Evolutionary conservation across 2,329 filamentous ascomycete species (phyloP), one percentile per base, ranked within the genome.

Genomic region (Venturia pyrina): DNA sequence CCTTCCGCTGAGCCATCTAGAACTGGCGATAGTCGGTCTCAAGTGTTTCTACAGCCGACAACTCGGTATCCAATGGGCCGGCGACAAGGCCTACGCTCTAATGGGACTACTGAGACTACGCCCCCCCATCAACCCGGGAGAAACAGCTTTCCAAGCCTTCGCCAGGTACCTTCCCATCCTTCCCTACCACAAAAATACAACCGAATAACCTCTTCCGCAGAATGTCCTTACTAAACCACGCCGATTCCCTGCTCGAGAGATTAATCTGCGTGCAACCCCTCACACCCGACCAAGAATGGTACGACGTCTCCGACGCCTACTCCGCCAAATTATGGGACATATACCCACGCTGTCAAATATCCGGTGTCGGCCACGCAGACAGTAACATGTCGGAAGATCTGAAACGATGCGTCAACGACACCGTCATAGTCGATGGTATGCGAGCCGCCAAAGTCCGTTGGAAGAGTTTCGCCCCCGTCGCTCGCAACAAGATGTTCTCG

Each of bases 101-200:
- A 81, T 81, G 79, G 79, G 79, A 2, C 73, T 82, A 11, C 68
- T 78, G 2, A 72, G 78, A 7, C 73, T 76, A 13, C 70, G 80
- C 8, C 53, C 53, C 3, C 80, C 78, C 0, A 73, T 80, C 5
- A 71, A 77, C 57, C 70, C 70, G 1, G 72, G 69, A 0, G 80
- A 82, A 66, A 73, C 76, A 3, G 76, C 72, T 0, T 81, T 83
- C 66, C 76, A 81, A 67, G 80, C 79, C 0, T 82, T 82, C 64
- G 78, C 79, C 5, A 73, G 78, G 53, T 37, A 15, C 19, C 32
- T 59, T 6, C 10, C 37, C 11, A 11, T 5, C 37, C 37, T 40
- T 40, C 37, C 37, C 32, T 10, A 13, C 21, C 24, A 32, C 24
- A 34, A 43, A 71, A 68, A 28, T 2, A 32, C 3, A n/a, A 44